Evolutionary conservation across 768 basidiomycete species (phyloP).

Genomic region (Postia placenta): DNA sequence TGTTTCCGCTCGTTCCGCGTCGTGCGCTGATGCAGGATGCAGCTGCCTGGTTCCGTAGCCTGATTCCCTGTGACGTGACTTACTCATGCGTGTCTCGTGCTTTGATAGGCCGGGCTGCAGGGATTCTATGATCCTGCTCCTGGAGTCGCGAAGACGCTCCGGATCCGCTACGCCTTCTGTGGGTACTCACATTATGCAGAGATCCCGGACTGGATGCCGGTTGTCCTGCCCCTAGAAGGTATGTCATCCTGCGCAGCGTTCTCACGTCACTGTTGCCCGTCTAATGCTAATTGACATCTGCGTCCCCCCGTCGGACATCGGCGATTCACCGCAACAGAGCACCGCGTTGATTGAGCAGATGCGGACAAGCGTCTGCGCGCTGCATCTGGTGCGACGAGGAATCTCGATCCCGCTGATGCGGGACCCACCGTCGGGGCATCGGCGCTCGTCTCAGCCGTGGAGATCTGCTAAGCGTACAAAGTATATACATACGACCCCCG

Average conservation of each 20-base stretch:
- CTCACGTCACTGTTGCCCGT: background rate
- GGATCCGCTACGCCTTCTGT: conserved; percentile 73
- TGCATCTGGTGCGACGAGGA: no score
- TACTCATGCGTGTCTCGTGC: background rate
- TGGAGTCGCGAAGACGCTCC: conserved; percentile 60
- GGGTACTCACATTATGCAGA: conserved; percentile 72
- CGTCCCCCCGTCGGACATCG: background rate
- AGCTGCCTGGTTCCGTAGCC: conserved; percentile 5
- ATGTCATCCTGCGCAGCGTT: conserved; percentile 20
- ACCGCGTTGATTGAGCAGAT: conserved; percentile 3
- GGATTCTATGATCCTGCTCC: conserved; percentile 89
- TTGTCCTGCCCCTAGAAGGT: conserved; percentile 75
- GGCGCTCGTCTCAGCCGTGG: background rate
- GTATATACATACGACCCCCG: background rate
- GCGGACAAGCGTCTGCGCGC: no score
- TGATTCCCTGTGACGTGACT: background rate
- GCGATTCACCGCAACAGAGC: background rate
- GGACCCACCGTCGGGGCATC: background rate
- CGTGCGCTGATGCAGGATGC: no score
- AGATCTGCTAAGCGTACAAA: background rate
- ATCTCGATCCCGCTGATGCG: background rate
- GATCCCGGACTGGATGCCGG: conserved; percentile 60
- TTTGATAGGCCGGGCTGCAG: conserved; percentile 52
- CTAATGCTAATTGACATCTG: conserved; percentile 1
- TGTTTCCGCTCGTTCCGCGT: no score